Base-by-base conservation (phyloP, 306 rosid genomes). In the Citrullus amarus region DNA sequence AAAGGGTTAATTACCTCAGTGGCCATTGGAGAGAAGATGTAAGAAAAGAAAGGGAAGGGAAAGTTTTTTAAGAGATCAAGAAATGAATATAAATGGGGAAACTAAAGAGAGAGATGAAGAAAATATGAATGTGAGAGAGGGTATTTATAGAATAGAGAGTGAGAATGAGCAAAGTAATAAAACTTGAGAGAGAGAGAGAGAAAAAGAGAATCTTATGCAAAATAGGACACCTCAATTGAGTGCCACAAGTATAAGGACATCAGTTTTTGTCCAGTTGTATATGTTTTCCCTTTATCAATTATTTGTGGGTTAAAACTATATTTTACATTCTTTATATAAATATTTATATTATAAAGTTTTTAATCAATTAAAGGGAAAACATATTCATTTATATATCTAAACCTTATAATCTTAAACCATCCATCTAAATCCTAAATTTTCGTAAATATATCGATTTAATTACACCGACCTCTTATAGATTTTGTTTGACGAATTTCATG, bases 271-370 rank as follows among this genome's bases (percentile, higher is more conserved):
- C 75, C 75, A 68, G 75, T 68, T 68, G 75, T 68, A 68, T 43
- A 43, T 68, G 75, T 41, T 68, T 68, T 68, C 17, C 75, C 18
- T 67, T 68, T 68, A 18, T 43, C 75, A 68, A 68, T 68, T 68
- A 68, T 68, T 68, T 43, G 41, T 17, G 44, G 25, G 10, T 36
- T 36, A 5, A 36, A 4, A 5, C 28, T 50, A 39, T 25, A 58
- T 32, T 36, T 36, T 36, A 62, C 9, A 62, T 30, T 59, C 22
- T 32, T 32, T 3, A 2, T 39, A 39, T 39, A 39, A 39, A 39
- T 25, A 25, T 25, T 25, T 25, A 25, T 25, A 25, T 25, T 39
- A 39, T 39, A 39, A 39, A 39, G 44, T 59, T 44, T 44, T 3
- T 32, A 32, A 32, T 3, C 36, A 32, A 32, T 2, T 32, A 32